Evolutionary conservation across 2,329 filamentous ascomycete species (phyloP).

Genomic region (Exophiala dermatitidis): DNA sequence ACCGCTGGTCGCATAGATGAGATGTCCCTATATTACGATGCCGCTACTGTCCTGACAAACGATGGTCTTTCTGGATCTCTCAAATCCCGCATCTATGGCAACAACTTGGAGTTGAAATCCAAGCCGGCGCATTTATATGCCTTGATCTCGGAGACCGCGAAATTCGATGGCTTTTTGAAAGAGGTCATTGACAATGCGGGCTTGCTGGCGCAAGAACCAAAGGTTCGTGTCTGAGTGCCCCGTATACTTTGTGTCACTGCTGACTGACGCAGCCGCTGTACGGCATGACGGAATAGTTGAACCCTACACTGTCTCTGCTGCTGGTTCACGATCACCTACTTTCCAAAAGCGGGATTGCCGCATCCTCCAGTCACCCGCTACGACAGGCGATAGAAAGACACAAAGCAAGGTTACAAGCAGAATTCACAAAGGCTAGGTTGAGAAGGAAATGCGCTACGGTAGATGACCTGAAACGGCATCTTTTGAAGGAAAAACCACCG

Average conservation of each 20-base stretch:
- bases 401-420: slow-evolving; percentile 70
- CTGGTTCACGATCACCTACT: slow-evolving; percentile 81
- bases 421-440: slow-evolving; percentile 73
- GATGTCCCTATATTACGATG: slow-evolving; percentile 96
- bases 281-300: slow-evolving; percentile 53
- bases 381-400: slow-evolving; percentile 69
- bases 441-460: slow-evolving; percentile 62
- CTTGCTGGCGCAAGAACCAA: slow-evolving; percentile 71
- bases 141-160: slow-evolving; percentile 74
- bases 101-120: slow-evolving; percentile 65
- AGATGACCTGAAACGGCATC: slow-evolving; percentile 49
- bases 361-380: slow-evolving; percentile 71
- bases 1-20: neutral
- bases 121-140: slow-evolving; percentile 78
- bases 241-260: slow-evolving; percentile 18
- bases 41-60: slow-evolving; percentile 63
- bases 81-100: slow-evolving; percentile 73
- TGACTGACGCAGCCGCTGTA: slow-evolving; percentile 34
- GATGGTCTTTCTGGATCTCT: slow-evolving; percentile 60
- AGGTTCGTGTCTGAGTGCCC: slow-evolving; percentile 50
- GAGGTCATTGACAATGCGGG: slow-evolving; percentile 81
- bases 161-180: slow-evolving; percentile 81
- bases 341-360: slow-evolving; percentile 71
- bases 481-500: slow-evolving; percentile 35
- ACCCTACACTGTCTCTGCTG: slow-evolving; percentile 69